phyloP scores from a whole-genome alignment of 2,329 filamentous ascomycete genomes.

The Aspergillus chevalieri region DNA sequence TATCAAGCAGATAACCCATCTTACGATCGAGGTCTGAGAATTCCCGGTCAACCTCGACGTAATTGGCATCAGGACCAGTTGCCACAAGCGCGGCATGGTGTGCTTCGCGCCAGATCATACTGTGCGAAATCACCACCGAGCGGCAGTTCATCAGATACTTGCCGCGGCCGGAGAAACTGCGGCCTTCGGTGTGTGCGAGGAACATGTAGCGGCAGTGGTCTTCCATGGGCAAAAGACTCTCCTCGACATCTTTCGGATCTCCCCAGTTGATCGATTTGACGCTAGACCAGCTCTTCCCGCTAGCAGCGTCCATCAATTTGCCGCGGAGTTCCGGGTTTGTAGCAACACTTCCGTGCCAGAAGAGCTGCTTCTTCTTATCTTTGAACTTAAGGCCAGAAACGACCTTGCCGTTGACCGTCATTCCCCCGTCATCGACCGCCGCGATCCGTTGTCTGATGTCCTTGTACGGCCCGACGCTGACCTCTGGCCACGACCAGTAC shows the following conservation, averaged over 20 bases:
- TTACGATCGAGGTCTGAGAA: conserved; percentile 52
- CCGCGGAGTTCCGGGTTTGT: conserved; percentile 34
- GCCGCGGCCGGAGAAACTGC: conserved; percentile 48
- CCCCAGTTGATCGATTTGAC: conserved; percentile 40
- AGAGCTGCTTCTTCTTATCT: conserved; percentile 41
- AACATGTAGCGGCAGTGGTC: conserved; percentile 53
- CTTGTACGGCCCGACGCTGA: conserved; percentile 40
- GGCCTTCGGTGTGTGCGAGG: conserved; percentile 49
- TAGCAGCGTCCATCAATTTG: conserved; percentile 33
- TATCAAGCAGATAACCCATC: conserved; percentile 38
- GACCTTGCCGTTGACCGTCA: conserved; percentile 13
- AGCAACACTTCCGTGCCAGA: conserved; percentile 44
- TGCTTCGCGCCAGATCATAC: conserved; percentile 45
- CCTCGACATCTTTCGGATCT: conserved; percentile 31
- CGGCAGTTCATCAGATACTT: conserved; percentile 50
- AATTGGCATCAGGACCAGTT: conserved; percentile 45
- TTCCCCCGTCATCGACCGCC: conserved; percentile 29
- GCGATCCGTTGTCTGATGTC: conserved; percentile 36
- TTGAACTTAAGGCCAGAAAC: conserved; percentile 18
- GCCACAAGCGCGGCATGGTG: conserved; percentile 43
- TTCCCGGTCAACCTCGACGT: conserved; percentile 44
- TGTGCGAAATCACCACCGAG: conserved; percentile 46
- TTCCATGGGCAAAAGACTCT: conserved; percentile 44
- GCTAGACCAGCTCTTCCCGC: conserved; percentile 42
- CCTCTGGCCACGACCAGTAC: conserved; percentile 49